A percentile compares a stretch with the other conserved stretches of the same genome.
These are phyloP conservation scores for Suhomyces bokatorum DNA, from an alignment of 1,139 yeast species.

Conservation along the genomic window DNA sequence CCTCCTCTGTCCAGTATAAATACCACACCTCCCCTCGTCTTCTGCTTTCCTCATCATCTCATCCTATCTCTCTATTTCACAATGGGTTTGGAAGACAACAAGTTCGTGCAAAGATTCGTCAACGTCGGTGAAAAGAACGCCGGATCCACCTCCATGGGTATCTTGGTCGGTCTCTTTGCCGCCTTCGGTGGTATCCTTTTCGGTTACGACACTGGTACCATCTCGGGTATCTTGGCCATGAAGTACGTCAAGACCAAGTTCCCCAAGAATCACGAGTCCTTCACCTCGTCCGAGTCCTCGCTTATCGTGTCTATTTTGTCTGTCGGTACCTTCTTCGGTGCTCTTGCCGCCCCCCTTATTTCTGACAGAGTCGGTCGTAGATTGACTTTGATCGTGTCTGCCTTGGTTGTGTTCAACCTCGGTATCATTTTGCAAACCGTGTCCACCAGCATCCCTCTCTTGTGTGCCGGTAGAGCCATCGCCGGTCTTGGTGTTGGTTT, in stretches of 20 bases:
- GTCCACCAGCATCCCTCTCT: constrained; percentile 47
- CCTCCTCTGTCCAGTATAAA: constrained; percentile 7
- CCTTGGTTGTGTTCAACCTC: constrained; percentile 55
- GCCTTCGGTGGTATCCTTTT: constrained; percentile 71
- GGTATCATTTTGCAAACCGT: constrained; percentile 66
- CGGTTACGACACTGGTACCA: constrained; percentile 81
- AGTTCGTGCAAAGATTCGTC: constrained; percentile 31
- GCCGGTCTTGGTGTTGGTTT: constrained; percentile 70
- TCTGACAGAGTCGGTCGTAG: constrained; percentile 64
- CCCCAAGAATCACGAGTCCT: constrained; percentile 39
- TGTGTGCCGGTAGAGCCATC: constrained; percentile 50
- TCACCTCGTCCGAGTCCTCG: constrained; percentile 50
- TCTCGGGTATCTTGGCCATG: constrained; percentile 77
- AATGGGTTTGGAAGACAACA: constrained; percentile 44
- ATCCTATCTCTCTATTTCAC: constrained; percentile 7
- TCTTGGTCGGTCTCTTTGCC: constrained; percentile 47
- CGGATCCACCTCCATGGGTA: constrained; percentile 49
- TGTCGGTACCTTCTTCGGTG: constrained; percentile 73
- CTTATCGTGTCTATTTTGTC: constrained; percentile 67
- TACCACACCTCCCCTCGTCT: constrained; percentile 1
- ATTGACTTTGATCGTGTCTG: constrained; percentile 49
- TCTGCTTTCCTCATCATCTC: constrained; percentile 3
- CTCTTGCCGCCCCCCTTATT: constrained; percentile 54
- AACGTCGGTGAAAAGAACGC: constrained; percentile 48
- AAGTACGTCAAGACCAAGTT: constrained; percentile 58